Conservation (phyloP, 345 rosid genomes). For the Eucalyptus cloeziana region DNA sequence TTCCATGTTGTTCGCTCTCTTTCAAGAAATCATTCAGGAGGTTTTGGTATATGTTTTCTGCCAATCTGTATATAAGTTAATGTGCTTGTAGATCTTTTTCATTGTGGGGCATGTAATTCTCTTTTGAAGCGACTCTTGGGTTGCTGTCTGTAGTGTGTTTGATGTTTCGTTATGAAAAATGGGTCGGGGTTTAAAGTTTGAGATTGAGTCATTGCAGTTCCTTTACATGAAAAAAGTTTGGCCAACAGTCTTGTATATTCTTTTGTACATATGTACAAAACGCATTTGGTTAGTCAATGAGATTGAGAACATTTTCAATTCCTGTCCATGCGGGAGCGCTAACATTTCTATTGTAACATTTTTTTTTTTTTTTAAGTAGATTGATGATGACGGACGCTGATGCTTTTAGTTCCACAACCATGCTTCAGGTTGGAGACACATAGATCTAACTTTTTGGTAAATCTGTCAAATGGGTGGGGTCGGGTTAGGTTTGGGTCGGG, state of each 20-base stretch:
- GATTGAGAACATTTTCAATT: neutral
- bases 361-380: neutral
- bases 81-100: neutral
- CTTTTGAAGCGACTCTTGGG: neutral
- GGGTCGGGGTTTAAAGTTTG: neutral
- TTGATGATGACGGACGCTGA: neutral
- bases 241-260: neutral
- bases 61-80: neutral
- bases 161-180: neutral
- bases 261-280: neutral
- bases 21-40: neutral
- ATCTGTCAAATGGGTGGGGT: no score
- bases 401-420: neutral
- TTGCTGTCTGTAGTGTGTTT: neutral
- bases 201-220: neutral
- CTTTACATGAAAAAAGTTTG: neutral
- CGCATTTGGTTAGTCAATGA: neutral
- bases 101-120: neutral
- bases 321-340: neutral
- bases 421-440: neutral
- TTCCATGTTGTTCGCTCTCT: neutral
- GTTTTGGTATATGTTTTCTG: neutral
- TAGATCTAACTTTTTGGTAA: neutral
- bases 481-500: no score
- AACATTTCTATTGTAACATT: neutral